phyloP scores from a whole-genome alignment of 306 rosid genomes.

The Casuarina equisetifolia region DNA sequence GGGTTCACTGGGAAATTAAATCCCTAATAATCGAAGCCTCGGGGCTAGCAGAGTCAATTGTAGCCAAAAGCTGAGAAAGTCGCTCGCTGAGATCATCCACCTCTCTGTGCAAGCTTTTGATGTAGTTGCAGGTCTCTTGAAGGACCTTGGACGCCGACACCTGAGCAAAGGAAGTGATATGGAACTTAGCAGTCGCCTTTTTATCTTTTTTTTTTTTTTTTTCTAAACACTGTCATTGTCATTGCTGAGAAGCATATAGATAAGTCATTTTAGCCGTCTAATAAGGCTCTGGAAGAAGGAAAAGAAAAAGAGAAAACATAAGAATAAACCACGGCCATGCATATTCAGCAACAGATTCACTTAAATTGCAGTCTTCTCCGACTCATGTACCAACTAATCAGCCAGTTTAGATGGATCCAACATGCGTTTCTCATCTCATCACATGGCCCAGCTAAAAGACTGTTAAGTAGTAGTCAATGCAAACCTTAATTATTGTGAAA shows the following conservation, averaged over 20 bases:
- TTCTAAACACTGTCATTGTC: no score
- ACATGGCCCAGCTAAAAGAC: not conserved
- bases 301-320: no score
- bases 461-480: constrained; percentile 29
- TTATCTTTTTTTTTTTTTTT: not conserved
- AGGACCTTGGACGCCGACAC: constrained; percentile 98
- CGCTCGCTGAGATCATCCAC: constrained; percentile 93
- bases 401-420: not conserved
- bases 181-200: not conserved
- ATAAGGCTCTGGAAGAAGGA: not conserved
- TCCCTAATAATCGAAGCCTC: constrained; percentile 94
- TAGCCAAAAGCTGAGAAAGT: constrained; percentile 77
- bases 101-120: constrained; percentile 80
- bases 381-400: not conserved
- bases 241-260: no score
- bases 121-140: constrained; percentile 97
- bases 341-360: not conserved
- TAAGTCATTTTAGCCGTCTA: not conserved
- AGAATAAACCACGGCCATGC: no score
- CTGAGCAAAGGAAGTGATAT: constrained; percentile 42
- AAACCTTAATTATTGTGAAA: constrained; percentile 28
- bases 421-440: not conserved
- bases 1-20: constrained; percentile 67
- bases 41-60: constrained; percentile 89
- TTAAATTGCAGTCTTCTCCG: not conserved